A percentile compares a stretch with the other conserved stretches of the same genome.
Evolutionary conservation across 139 green algal genomes (phyloP).

Genomic region (Coelastrella sp.): DNA sequence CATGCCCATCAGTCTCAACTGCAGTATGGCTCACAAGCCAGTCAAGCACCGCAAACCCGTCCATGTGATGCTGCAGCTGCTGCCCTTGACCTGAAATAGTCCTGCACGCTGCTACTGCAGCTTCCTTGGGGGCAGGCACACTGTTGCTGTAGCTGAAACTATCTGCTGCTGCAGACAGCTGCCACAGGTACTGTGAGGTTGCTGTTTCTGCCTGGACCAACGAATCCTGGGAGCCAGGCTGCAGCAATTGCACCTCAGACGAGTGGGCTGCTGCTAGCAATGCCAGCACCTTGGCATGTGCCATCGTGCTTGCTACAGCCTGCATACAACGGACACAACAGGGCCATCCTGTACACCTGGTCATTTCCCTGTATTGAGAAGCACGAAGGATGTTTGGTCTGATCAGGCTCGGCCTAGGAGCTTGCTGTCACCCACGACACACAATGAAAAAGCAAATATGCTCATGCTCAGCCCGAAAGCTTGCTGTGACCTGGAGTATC

Average conservation of each 20-base stretch:
- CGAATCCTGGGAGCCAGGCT: not conserved
- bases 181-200: not conserved
- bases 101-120: constrained; percentile 20
- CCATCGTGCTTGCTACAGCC: not conserved
- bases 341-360: not conserved
- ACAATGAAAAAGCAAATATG: no score
- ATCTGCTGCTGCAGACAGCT: not conserved
- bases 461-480: no score
- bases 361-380: no score
- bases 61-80: not conserved
- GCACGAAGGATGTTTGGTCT: no score
- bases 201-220: not conserved
- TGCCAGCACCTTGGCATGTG: not conserved
- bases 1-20: not conserved
- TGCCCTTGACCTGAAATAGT: not conserved
- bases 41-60: not conserved
- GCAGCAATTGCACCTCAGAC: not conserved
- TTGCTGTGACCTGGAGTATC: no score
- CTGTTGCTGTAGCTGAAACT: not conserved
- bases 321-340: not conserved
- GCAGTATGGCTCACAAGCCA: not conserved
- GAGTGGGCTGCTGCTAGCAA: not conserved
- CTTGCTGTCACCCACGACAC: no score
- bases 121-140: not conserved
- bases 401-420: no score